Conservation (phyloP, 345 rosid genomes). For the Syzygium oleosum region DNA sequence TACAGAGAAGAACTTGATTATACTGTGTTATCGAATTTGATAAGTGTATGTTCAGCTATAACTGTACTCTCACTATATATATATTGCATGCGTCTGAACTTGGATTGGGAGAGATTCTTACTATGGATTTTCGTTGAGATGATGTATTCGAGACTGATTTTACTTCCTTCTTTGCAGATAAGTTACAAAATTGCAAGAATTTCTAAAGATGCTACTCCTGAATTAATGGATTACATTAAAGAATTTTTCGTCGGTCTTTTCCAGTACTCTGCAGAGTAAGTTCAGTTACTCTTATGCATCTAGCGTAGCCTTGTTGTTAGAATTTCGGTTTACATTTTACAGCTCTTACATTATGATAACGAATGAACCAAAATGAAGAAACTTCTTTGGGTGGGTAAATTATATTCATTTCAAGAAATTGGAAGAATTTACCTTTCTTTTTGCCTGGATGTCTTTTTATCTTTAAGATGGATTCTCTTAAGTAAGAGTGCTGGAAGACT, state of each 20-base stretch:
- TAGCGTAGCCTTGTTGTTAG: not conserved
- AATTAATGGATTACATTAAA: slow-evolving; percentile 39
- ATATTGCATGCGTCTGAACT: too few relatives aligned
- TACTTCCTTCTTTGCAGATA: slow-evolving; percentile 37
- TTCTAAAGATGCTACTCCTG: slow-evolving; percentile 60
- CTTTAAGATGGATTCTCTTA: not conserved
- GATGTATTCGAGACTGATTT: slow-evolving; percentile 8
- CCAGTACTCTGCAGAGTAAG: slow-evolving; percentile 66
- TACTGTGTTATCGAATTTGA: slow-evolving; percentile 77
- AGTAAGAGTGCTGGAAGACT: not conserved
- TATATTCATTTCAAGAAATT: not conserved
- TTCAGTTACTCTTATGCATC: not conserved
- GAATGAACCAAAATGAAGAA: too few relatives aligned
- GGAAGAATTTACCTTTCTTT: not conserved
- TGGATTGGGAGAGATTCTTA: too few relatives aligned
- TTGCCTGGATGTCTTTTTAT: not conserved
- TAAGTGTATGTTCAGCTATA: slow-evolving; percentile 35
- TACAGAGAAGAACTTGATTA: slow-evolving; percentile 69
- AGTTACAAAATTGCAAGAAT: slow-evolving; percentile 62
- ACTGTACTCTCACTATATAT: not conserved
- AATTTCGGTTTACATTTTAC: not conserved
- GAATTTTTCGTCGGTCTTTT: slow-evolving; percentile 52
- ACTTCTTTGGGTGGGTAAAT: not conserved
- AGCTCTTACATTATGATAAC: not conserved
- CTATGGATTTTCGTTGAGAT: not conserved